phyloP scores from a whole-genome alignment of 1,139 yeast genomes.

The Blastobotrys buckinghamii region DNA sequence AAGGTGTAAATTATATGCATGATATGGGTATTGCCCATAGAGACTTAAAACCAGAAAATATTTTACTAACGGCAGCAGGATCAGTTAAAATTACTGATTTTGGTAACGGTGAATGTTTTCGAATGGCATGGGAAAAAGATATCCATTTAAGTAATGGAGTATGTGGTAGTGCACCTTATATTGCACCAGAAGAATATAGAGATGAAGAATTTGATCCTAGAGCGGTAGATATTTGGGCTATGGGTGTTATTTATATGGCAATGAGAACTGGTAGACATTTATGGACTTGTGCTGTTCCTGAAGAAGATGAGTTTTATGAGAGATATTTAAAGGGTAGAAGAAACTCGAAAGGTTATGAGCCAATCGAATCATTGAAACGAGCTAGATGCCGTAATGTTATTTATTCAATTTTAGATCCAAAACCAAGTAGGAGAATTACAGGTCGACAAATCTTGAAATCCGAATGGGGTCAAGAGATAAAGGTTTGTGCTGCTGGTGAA shows the following conservation, averaged over 20 bases:
- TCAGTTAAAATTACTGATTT: conserved; percentile 85
- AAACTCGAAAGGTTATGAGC: conserved; percentile 81
- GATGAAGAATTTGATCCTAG: conserved; percentile 79
- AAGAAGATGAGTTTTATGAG: conserved; percentile 72
- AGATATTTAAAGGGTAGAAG: conserved; percentile 72
- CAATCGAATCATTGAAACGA: conserved; percentile 74
- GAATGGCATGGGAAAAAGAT: conserved; percentile 94
- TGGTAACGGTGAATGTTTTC: conserved; percentile 93
- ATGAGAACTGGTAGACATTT: conserved; percentile 94
- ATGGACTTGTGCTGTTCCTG: conserved; percentile 75
- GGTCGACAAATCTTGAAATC: conserved; percentile 83
- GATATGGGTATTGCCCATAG: conserved; percentile 96
- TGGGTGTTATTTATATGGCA: conserved; percentile 96
- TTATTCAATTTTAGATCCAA: conserved; percentile 87
- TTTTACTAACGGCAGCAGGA: conserved; percentile 75
- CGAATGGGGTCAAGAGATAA: conserved; percentile 93
- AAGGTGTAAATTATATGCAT: conserved; percentile 94
- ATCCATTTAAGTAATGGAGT: conserved; percentile 79
- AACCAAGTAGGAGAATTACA: conserved; percentile 75
- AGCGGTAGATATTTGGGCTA: conserved; percentile 92
- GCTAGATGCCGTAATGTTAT: conserved; percentile 85
- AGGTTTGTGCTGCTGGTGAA: conserved; percentile 65
- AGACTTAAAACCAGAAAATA: conserved; percentile 90
- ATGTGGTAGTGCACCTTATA: conserved; percentile 90
- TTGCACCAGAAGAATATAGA: conserved; percentile 91